These are phyloP conservation scores for Agaricus blazei DNA, from an alignment of 768 basidiomycete genomes.

Conservation along the genomic window DNA sequence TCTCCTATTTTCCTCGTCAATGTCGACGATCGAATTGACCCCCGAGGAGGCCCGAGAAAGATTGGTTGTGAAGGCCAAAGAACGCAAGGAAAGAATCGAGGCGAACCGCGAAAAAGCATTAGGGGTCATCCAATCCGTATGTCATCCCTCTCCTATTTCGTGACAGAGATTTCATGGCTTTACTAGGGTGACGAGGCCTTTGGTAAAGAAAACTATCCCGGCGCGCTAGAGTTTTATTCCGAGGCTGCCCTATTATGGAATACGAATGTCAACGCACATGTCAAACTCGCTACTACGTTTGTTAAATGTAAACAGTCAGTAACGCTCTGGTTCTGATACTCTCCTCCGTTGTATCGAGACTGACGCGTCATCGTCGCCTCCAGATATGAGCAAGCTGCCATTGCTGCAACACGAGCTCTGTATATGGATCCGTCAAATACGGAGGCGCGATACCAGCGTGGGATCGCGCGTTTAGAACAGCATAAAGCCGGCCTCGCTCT, in stretches of 20 bases:
- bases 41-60: not conserved
- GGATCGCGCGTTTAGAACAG: constrained; percentile 33
- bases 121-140: not conserved
- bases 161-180: not conserved
- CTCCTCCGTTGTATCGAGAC: no score
- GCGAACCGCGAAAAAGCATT: not conserved
- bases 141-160: not conserved
- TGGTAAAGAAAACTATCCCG: constrained; percentile 24
- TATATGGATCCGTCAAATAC: constrained; percentile 28
- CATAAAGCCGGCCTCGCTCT: constrained; percentile 19
- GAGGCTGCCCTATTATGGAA: constrained; percentile 28
- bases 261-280: constrained; percentile 28
- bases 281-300: constrained; percentile 30
- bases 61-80: not conserved
- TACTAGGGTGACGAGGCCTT: constrained; percentile 29
- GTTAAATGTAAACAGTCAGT: constrained; percentile 29
- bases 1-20: not conserved
- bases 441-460: constrained; percentile 38
- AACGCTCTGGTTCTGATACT: no score
- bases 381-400: constrained; percentile 36
- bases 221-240: constrained; percentile 27
- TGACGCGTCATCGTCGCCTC: no score
- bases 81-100: not conserved
- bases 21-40: not conserved
- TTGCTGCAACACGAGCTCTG: constrained; percentile 31